Evolutionary conservation across 176 grass and related monocot species (phyloP), one percentile per base, ranked within the genome.

Genomic region (Aechmea fasciata): DNA sequence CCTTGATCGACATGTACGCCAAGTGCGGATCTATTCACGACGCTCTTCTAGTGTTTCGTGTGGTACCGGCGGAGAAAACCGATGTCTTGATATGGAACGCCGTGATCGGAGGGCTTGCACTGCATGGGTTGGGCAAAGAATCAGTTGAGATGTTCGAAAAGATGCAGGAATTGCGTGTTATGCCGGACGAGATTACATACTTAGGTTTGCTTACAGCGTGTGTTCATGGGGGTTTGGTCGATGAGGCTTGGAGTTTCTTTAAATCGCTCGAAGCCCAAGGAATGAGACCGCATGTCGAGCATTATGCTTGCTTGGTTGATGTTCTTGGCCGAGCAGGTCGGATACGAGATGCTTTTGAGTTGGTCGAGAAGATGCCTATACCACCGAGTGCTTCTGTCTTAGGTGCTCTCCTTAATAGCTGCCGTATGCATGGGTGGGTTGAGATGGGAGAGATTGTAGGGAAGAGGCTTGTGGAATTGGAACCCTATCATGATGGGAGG

Each of bases 21-120:
- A 91, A 91, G 57, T 91, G 84, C 0, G 88, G 84, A 67, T 78
- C 81, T 0, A 80, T 92, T 53, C 1, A 9, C 7, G 89, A 92
- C 47, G 85, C 82, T 3, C 67, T 92, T 2, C 53, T 48, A 71
- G 77, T 88, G 70, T 88, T 88, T 66, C 57, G 76, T 13, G 47
- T 57, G 11, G 76, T 92, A 48, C 70, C 82, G 0, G 48, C 78
- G 10, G 50, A 69, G 63, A 75, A 17, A 7, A 85, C 76, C 0
- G 85, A 92, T 80, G 82, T 88, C 29, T 53, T 88, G 57, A 80
- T 91, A 68, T 91, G 89, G 89, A 91, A 91, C 7, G 73, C 89
- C 0, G 33, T 78, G 50, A 85, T 92, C 2, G 82, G 89, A 0
- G 89, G 79, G 13, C 77, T 92, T 14, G 89, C 85, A 0, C 68